Base-by-base conservation (phyloP, 208 protist species). In the Leishmania martiniquensis region DNA sequence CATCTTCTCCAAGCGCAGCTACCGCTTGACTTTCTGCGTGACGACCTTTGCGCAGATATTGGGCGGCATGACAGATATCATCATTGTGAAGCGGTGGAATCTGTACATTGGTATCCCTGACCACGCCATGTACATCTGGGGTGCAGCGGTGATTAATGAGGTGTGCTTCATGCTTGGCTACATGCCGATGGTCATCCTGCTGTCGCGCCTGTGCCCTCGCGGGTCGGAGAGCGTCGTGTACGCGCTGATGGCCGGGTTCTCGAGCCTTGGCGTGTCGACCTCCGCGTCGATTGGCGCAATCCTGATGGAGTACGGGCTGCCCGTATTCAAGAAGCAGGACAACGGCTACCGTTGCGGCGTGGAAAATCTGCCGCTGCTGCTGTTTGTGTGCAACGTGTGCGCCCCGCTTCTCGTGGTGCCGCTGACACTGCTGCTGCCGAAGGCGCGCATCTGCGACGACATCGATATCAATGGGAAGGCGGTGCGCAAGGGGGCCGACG, bases 201-300 rank as follows among this genome's bases (percentile, higher is more conserved):
- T 94, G 62, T 92, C 91, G 4, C 91, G 90, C 63, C 82, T 95
- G 9, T 96, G 91, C 80, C 91, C 93, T 22, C 88, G 87, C 47
- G 90, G 89, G 20, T 87, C 91, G 52, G 91, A 97, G 78, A 87
- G 82, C 25, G 94, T 89, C 60, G 85, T 95, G 72, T 95, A 91
- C 54, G 88, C 93, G 47, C 80, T 97, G 13, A 78, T 97, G 52
- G 93, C 90, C 4, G 93, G 93, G 9, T 95, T 92, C 72, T 75
- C 65, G 25, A 70, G 92, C 81, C 81, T 97, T 59, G 93, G 91
- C 4, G 68, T 74, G 54, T 76, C 79, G 44, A 85, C 93, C 7
- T 75, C 87, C 22, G 51, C 59, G 42, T 75, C 81, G 3, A 81
- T 91, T 55, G 91, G 88, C 7, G 81, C 81, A 51, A 66, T 91